Evolutionary conservation across 176 grass and related monocot species (phyloP).

Genomic region (Stipa capillata): DNA sequence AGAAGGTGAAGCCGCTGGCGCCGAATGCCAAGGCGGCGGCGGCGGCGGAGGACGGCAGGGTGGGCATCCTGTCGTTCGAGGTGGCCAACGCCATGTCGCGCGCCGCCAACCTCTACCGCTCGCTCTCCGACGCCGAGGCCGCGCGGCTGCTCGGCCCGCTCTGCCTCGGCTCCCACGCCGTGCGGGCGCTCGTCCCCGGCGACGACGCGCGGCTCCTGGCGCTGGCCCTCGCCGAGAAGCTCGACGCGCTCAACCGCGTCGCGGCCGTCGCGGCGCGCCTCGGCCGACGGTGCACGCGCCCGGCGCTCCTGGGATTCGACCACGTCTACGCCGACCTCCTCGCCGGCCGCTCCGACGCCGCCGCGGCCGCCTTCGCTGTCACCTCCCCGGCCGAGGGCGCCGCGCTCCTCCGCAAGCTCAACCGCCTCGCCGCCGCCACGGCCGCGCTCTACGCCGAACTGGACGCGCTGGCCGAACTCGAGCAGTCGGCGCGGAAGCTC

Average conservation of each 20-base stretch:
- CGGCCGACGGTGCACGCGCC: slow-evolving; percentile 61
- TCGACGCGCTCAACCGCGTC: slow-evolving; percentile 80
- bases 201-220: slow-evolving; percentile 71
- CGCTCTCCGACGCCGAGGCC: slow-evolving; percentile 64
- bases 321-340: slow-evolving; percentile 94
- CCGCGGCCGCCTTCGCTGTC: slow-evolving; percentile 26
- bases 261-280: slow-evolving; percentile 67
- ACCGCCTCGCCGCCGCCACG: slow-evolving; percentile 66
- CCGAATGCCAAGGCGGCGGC: neutral
- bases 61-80: slow-evolving; percentile 86
- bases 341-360: slow-evolving; percentile 40
- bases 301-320: slow-evolving; percentile 67
- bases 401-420: slow-evolving; percentile 71
- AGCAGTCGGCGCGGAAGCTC: slow-evolving; percentile 69
- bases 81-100: slow-evolving; percentile 80
- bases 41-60: slow-evolving; percentile 1
- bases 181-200: slow-evolving; percentile 59
- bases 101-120: slow-evolving; percentile 58
- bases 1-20: slow-evolving; percentile 30
- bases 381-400: slow-evolving; percentile 26
- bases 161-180: slow-evolving; percentile 48
- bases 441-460: slow-evolving; percentile 73
- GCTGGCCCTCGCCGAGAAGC: slow-evolving; percentile 82
- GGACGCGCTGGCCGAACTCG: slow-evolving; percentile 64
- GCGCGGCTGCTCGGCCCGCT: slow-evolving; percentile 35